phyloP scores from a whole-genome alignment of 2,329 filamentous ascomycete genomes.

The Fusarium keratoplasticum region DNA sequence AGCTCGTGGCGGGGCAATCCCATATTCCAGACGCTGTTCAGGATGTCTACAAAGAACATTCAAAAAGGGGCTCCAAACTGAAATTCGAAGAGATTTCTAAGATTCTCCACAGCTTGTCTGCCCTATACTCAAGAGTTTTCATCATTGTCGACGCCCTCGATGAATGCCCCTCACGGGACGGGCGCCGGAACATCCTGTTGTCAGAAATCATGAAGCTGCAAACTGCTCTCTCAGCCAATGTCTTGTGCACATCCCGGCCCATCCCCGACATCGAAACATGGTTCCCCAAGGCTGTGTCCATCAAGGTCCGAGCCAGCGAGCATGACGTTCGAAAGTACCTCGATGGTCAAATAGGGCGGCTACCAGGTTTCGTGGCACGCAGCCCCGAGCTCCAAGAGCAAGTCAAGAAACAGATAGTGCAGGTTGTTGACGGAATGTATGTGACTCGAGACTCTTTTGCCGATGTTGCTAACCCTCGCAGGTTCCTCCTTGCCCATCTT shows the following conservation, averaged over 20 bases:
- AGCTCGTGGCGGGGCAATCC: conserved; percentile 41
- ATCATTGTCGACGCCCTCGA: conserved; percentile 43
- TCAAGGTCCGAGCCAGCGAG: conserved; percentile 29
- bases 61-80: not conserved
- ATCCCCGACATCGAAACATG: conserved; percentile 17
- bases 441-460: not conserved
- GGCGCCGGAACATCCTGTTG: not conserved
- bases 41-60: not conserved
- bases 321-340: conserved; percentile 32
- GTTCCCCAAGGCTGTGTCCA: not conserved
- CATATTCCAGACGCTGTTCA: not conserved
- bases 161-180: conserved; percentile 15
- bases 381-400: conserved; percentile 1
- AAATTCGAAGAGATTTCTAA: no score
- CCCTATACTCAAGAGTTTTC: not conserved
- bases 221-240: not conserved
- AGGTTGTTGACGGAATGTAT: conserved; percentile 33
- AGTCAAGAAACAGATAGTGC: conserved; percentile 7
- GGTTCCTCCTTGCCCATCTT: conserved; percentile 28
- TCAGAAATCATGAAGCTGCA: not conserved
- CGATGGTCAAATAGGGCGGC: not conserved
- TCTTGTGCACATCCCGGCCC: conserved; percentile 40
- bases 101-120: no score
- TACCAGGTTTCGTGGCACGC: accelerated
- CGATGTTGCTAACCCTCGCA: not conserved